Conservation (phyloP, 192 early-diverging fungal species). For the Umbelopsis sp. region DNA sequence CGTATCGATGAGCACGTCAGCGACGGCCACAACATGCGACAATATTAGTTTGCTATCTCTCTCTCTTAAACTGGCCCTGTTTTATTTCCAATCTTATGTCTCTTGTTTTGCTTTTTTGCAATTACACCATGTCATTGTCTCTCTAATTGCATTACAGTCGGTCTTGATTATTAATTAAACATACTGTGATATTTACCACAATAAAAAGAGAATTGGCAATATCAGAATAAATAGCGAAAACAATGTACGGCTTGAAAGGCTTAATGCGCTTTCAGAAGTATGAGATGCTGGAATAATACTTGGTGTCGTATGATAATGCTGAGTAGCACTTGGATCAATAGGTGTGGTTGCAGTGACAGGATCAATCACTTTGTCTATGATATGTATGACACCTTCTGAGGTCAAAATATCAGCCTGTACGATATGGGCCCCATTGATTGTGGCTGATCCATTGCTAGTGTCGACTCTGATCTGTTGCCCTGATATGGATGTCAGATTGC, state of each 20-base stretch:
- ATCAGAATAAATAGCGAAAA: no score
- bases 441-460: not conserved
- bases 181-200: no score
- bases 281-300: slow-evolving; percentile 1
- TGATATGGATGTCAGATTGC: not conserved
- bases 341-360: not conserved
- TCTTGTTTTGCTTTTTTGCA: not conserved
- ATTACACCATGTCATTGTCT: not conserved
- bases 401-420: slow-evolving; percentile 21
- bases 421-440: not conserved
- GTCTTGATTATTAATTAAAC: no score
- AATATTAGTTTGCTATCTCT: slow-evolving; percentile 10
- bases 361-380: slow-evolving; percentile 15
- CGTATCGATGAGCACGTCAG: slow-evolving; percentile 4
- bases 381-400: slow-evolving; percentile 17
- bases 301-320: slow-evolving; percentile 8
- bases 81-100: not conserved
- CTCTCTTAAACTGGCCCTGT: slow-evolving; percentile 18
- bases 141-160: no score
- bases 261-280: not conserved
- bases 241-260: no score
- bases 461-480: slow-evolving; percentile 11
- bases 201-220: no score
- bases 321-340: slow-evolving; percentile 2
- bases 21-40: slow-evolving; percentile 11